phyloP scores from a whole-genome alignment of 2,329 filamentous ascomycete species.

The Colletotrichum paranaense region DNA sequence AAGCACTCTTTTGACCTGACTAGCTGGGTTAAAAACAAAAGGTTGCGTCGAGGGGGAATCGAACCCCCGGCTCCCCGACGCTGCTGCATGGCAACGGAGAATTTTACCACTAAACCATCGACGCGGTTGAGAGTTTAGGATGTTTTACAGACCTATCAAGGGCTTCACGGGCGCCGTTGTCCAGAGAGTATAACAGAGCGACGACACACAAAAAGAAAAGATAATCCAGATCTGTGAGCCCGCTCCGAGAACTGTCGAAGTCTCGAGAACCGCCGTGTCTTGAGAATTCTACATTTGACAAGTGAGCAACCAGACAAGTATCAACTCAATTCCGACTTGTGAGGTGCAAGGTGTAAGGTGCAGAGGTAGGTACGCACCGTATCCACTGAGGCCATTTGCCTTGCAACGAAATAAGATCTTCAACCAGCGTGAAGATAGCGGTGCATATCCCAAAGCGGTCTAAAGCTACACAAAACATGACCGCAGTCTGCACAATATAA shows the following conservation, averaged over 20 bases:
- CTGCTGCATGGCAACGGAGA: constrained; percentile 34
- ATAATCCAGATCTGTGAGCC: not conserved
- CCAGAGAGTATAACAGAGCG: too few species aligned
- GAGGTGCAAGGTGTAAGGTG: not conserved
- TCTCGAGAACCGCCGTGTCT: not conserved
- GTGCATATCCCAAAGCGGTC: not conserved
- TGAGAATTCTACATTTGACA: not conserved
- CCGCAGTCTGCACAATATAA: not conserved
- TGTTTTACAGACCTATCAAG: too few species aligned
- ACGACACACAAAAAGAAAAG: too few species aligned
- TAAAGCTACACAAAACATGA: constrained; percentile 8
- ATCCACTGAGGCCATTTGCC: not conserved
- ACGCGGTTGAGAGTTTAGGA: not conserved
- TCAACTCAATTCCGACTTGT: not conserved
- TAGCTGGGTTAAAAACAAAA: not conserved
- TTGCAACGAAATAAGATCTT: not conserved
- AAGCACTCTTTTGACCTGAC: too few species aligned
- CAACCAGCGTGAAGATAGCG: not conserved
- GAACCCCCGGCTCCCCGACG: constrained; percentile 36
- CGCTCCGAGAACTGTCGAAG: not conserved
- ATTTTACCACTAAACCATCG: constrained; percentile 37
- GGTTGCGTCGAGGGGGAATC: constrained; percentile 34
- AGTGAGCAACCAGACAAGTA: not conserved
- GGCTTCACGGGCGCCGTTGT: accelerated
- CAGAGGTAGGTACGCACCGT: not conserved